Base-by-base conservation (phyloP, 108 stramenopile species). In the Nannochloropsis gaditana region DNA sequence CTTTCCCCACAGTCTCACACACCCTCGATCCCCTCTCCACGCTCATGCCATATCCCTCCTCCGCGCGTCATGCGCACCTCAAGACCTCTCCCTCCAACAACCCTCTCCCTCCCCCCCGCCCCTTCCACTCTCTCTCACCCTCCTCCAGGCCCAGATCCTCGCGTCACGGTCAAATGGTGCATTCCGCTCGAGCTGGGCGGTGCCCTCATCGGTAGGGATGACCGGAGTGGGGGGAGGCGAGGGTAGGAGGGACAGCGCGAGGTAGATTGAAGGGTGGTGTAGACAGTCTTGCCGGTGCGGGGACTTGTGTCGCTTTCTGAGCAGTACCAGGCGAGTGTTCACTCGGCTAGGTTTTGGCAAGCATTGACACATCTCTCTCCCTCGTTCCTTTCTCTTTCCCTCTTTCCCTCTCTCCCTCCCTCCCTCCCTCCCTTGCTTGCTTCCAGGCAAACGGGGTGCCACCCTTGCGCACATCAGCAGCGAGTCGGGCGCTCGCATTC, bases 121-220 rank as follows among this genome's bases (percentile, higher is more conserved):
- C 31, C 31, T 31, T 31, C 31, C 31, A 31, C 31, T 31, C 31
- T 31, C 31, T 31, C 31, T 31, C 31, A 31, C 31, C 31, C 31
- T 31, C 31, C 31, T 73, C 8, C 59, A 73, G 59, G 59, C 6
- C 2, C 59, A n/a, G 59, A 73, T n/a, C 59, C 59, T 15, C 59
- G 59, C 8, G n/a, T 73, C 59, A 73, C 59, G 59, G n/a, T 73
- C 59, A 73, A 73, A n/a, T 73, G 59, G 59, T 73, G 59, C 59
- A 73, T 73, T 2, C 59, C 59, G 5, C 4, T 15, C 19, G 59
- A 73, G 59, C 59, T 73, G 2, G 59, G 59, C 59, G 59, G 59
- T 73, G 59, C 59, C 19, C 59, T 73, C n/a, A 73, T 73, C 6
- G 59, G 59, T 73, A 73, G 6, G 59, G 59, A n/a, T n/a, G 6